These are phyloP conservation scores for Tephrocybe sp. DNA, from an alignment of 768 basidiomycete species.

Conservation along the genomic window DNA sequence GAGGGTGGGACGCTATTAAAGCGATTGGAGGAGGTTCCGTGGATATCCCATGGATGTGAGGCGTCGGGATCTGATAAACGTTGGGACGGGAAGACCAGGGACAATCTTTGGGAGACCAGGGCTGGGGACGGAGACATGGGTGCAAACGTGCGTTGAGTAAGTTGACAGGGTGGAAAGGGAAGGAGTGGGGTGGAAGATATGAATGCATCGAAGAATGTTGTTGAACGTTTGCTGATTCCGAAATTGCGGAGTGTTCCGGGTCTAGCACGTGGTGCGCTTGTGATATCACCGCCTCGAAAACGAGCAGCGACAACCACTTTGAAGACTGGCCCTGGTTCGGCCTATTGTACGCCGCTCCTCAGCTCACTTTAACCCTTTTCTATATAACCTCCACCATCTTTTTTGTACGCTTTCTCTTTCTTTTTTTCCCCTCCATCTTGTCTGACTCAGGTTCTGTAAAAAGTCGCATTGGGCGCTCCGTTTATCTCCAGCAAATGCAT, in stretches of 20 bases:
- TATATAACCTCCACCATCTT: neutral
- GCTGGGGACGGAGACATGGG: neutral
- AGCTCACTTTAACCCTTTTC: neutral
- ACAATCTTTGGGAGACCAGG: neutral
- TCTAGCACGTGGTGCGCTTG: slow-evolving; percentile 28
- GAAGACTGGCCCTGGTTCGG: slow-evolving; percentile 5
- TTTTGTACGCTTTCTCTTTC: slow-evolving; percentile 12
- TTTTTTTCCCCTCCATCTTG: slow-evolving; percentile 20
- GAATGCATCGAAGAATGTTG: slow-evolving; percentile 13
- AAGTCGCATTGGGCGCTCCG: slow-evolving; percentile 7
- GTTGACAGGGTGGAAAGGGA: neutral
- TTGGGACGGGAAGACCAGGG: neutral
- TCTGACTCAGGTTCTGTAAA: slow-evolving; percentile 12
- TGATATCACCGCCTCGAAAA: slow-evolving; percentile 21
- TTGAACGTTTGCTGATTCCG: slow-evolving; percentile 15
- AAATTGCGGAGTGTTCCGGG: slow-evolving; percentile 29
- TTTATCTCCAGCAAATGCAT: slow-evolving; percentile 17
- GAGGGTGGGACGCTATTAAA: slow-evolving; percentile 2
- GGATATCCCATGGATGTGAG: neutral
- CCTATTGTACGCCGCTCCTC: neutral
- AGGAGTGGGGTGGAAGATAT: neutral
- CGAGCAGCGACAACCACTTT: neutral
- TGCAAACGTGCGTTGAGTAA: slow-evolving; percentile 19
- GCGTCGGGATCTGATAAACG: slow-evolving; percentile 7
- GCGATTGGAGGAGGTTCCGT: slow-evolving; percentile 11